A percentile compares a stretch with the other conserved stretches of the same genome.
Evolutionary conservation across 371 early-diverging fungal genomes (phyloP).

Genomic region (Catenaria anguillulae): DNA sequence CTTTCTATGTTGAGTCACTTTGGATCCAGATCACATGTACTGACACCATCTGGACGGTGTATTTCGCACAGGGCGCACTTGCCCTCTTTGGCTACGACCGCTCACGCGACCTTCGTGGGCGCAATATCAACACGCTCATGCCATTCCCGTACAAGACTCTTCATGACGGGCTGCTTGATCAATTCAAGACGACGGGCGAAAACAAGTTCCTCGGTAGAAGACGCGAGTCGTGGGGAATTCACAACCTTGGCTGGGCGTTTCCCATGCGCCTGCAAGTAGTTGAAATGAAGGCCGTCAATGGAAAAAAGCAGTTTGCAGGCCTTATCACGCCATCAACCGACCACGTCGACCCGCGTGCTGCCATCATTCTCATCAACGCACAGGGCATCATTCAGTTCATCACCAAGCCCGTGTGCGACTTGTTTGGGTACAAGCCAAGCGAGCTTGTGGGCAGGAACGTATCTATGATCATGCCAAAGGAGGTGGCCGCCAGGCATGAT

Average conservation of each 20-base stretch:
- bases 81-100: neutral
- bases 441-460: conserved; percentile 19
- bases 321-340: neutral
- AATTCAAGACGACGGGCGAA: too few species aligned
- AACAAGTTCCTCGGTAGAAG: too few species aligned
- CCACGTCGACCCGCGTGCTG: neutral
- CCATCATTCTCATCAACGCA: neutral
- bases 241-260: too few species aligned
- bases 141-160: too few species aligned
- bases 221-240: too few species aligned
- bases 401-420: neutral
- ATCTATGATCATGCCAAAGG: conserved; percentile 18
- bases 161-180: too few species aligned
- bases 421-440: conserved; percentile 8
- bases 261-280: too few species aligned
- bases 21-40: too few species aligned
- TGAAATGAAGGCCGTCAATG: too few species aligned
- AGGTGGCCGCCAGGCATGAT: conserved; percentile 16
- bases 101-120: neutral
- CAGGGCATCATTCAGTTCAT: neutral
- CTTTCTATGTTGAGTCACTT: neutral
- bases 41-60: too few species aligned
- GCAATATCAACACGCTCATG: neutral
- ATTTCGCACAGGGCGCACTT: neutral
- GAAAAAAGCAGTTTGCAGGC: neutral